phyloP scores from a whole-genome alignment of 176 grass and related monocot species.

The Oryza meyeriana region DNA sequence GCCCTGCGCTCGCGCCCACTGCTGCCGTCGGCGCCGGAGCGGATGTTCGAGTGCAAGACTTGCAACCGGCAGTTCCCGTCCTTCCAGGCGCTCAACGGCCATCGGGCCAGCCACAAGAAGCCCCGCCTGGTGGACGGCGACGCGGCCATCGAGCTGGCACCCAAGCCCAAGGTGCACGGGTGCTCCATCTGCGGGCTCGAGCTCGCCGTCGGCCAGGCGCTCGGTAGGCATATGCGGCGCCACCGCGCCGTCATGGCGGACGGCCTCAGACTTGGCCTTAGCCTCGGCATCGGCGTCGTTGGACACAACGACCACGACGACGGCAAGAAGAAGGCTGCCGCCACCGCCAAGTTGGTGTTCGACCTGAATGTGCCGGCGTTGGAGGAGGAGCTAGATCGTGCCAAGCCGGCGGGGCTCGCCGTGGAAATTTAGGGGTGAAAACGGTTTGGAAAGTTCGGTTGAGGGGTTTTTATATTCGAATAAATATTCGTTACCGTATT shows the following conservation, averaged over 20 bases:
- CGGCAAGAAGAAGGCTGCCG: not conserved
- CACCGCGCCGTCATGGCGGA: constrained; percentile 48
- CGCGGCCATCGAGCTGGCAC: not conserved
- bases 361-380: constrained; percentile 68
- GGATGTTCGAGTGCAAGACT: constrained; percentile 94
- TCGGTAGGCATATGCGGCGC: constrained; percentile 93
- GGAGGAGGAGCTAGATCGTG: constrained; percentile 39
- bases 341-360: constrained; percentile 15
- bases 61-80: constrained; percentile 81
- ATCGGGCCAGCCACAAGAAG: constrained; percentile 95
- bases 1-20: no score
- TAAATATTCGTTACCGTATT: no score
- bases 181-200: constrained; percentile 95
- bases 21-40: constrained; percentile 16
- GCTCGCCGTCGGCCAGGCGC: constrained; percentile 90
- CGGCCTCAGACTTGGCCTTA: not conserved
- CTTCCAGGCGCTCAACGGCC: constrained; percentile 92
- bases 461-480: no score
- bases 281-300: constrained; percentile 8
- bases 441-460: no score
- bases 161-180: constrained; percentile 77
- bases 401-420: constrained; percentile 25
- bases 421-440: no score
- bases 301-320: not conserved
- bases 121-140: constrained; percentile 38